Conservation (phyloP, 306 rosid genomes). For the Inga laurina region DNA sequence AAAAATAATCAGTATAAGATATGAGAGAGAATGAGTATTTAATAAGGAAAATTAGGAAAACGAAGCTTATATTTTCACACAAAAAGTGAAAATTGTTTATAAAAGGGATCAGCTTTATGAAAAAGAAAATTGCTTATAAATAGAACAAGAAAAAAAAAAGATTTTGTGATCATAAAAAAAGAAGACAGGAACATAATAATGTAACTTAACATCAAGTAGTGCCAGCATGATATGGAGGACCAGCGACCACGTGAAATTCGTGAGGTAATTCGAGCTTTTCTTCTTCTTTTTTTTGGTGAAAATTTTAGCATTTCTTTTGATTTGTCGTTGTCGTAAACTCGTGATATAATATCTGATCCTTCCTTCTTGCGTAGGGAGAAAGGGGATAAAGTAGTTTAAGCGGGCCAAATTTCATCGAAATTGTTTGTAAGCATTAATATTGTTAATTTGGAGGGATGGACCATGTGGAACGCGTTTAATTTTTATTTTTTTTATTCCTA, state of each 20-base stretch:
- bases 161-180: not conserved
- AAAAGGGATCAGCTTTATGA: no score
- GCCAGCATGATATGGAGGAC: not conserved
- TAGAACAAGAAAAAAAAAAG: not conserved
- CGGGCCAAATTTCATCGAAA: not conserved
- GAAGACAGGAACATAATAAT: not conserved
- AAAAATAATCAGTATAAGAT: no score
- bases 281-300: not conserved
- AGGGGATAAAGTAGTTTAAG: not conserved
- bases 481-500: not conserved
- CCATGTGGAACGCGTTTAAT: not conserved
- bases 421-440: not conserved
- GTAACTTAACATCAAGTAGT: not conserved
- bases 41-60: no score
- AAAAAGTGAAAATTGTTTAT: no score
- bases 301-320: not conserved
- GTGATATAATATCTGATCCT: not conserved
- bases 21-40: no score
- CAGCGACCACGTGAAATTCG: not conserved
- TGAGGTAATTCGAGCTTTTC: not conserved
- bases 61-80: no score
- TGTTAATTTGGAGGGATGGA: not conserved
- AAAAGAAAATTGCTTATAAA: no score
- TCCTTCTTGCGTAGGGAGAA: not conserved
- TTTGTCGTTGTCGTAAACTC: not conserved